Evolutionary conservation across 345 rosid species (phyloP).

Genomic region (Gossypium mustelinum): DNA sequence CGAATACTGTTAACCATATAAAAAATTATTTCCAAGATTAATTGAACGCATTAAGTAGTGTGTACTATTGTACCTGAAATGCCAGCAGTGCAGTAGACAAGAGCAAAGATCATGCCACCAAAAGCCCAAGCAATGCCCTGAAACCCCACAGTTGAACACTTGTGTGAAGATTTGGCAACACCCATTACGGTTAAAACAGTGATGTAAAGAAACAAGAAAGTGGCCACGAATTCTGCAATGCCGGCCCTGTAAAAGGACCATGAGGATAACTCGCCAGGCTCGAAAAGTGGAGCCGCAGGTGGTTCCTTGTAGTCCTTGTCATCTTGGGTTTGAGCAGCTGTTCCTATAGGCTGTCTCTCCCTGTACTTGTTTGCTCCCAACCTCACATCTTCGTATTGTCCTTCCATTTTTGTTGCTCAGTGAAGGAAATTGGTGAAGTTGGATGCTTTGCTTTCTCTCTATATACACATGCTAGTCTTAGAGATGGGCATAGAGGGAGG

Average conservation of each 20-base stretch:
- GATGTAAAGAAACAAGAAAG: constrained; percentile 30
- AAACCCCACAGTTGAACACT: constrained; percentile 40
- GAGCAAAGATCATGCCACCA: constrained; percentile 48
- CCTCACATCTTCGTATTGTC: constrained; percentile 16
- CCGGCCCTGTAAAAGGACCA: constrained; percentile 44
- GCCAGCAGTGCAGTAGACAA: constrained; percentile 47
- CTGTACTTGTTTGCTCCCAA: constrained; percentile 36
- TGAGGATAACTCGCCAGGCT: constrained; percentile 34
- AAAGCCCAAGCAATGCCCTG: constrained; percentile 52
- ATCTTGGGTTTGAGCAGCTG: constrained; percentile 26
- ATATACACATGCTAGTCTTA: too few relatives aligned
- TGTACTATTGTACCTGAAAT: constrained; percentile 1
- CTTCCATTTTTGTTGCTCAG: constrained; percentile 12
- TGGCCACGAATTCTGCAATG: constrained; percentile 35
- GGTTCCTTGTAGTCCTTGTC: constrained; percentile 37
- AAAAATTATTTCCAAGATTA: background rate
- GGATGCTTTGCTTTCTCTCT: too few relatives aligned
- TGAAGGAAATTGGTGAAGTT: too few relatives aligned
- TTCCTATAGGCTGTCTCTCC: constrained; percentile 43
- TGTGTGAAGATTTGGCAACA: constrained; percentile 19
- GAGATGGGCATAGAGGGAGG: background rate
- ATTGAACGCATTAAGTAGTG: background rate
- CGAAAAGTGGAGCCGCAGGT: constrained; percentile 42
- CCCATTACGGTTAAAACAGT: constrained; percentile 42
- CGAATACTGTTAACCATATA: background rate